Evolutionary conservation across 1,284 basidiomycete species (phyloP).

Genomic region (Cutaneotrichosporon curvatum): DNA sequence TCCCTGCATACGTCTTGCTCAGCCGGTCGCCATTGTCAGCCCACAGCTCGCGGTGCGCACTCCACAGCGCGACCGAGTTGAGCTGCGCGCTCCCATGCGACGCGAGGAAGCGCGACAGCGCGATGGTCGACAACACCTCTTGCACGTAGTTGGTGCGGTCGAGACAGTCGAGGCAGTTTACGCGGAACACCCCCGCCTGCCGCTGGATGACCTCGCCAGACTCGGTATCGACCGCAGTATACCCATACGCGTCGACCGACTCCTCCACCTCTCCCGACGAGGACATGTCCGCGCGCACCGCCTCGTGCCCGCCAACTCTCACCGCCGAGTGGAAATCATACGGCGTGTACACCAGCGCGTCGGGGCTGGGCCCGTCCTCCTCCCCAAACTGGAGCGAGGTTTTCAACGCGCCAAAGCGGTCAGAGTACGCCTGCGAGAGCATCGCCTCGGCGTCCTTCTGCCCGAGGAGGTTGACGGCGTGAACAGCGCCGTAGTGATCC

Average conservation of each 20-base stretch:
- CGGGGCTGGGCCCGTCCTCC: constrained; percentile 26
- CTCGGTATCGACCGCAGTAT: constrained; percentile 65
- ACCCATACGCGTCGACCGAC: constrained; percentile 74
- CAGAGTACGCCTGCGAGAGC: constrained; percentile 72
- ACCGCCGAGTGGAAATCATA: constrained; percentile 92
- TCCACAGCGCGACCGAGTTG: constrained; percentile 58
- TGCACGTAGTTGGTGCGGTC: constrained; percentile 98
- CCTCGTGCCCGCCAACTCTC: constrained; percentile 78
- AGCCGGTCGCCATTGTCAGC: constrained; percentile 90
- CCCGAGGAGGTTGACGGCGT: constrained; percentile 82
- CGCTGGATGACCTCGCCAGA: constrained; percentile 64
- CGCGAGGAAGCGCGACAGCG: constrained; percentile 54
- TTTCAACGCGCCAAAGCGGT: constrained; percentile 55
- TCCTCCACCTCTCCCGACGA: constrained; percentile 58
- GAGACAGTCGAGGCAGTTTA: constrained; percentile 92
- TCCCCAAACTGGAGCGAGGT: constrained; percentile 32
- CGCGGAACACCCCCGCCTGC: constrained; percentile 85
- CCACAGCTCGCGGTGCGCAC: constrained; percentile 86
- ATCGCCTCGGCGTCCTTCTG: constrained; percentile 85
- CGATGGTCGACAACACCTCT: constrained; percentile 75
- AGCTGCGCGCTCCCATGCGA: constrained; percentile 30
- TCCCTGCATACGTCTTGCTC: constrained; percentile 88
- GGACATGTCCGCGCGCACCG: constrained; percentile 67
- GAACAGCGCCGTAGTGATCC: constrained; percentile 70
- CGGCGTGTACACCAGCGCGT: constrained; percentile 58